Base-by-base conservation (phyloP, 129 eudicot species). In the Lactuca saligna region DNA sequence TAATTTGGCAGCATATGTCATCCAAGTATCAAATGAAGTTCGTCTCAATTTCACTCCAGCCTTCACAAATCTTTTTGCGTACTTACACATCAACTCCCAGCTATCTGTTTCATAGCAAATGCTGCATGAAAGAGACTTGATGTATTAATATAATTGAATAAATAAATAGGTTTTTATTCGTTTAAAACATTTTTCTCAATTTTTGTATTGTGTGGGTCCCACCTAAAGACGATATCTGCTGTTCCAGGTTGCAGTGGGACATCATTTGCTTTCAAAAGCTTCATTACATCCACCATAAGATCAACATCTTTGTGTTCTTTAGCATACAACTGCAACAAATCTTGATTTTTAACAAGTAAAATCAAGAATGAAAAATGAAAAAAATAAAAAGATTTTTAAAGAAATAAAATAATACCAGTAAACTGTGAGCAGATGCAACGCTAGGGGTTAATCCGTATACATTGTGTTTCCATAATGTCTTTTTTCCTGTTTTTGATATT, bases 221-320 rank as follows among this genome's bases (percentile, higher is more conserved):
- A 66, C 65, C 97, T 87, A 68, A 93, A 85, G 58, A 89, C 75
- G 50, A 87, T 74, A 79, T 93, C 98, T 4, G 97, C 95, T 0
- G 97, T 93, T 50, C 97, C 95, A 87, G 97, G 90, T 73, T 87
- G 98, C 76, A 89, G 75, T 42, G 86, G 92, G 59, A 93, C 65
- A 72, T 83, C 90, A 78, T 89, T 93, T 64, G 49, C 79, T 75
- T 89, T 85, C 75, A 93, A 59, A 65, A 82, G 92, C 48, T 82
- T 81, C 95, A 93, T 83, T 35, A 89, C 76, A 25, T 86, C 88
- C 32, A 66, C 81, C 96, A 89, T 79, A 67, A 93, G 90, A 54
- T 79, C 69, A 69, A 73, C 85, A 87, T 89, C 92, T 70, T 85
- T 87, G 37, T 73, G 82, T 78, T 80, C 70, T 81, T 89, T 83